A percentile compares a stretch with the other conserved stretches of the same genome.
phyloP scores from a whole-genome alignment of 441 rosid genomes.

The Eruca vesicaria region DNA sequence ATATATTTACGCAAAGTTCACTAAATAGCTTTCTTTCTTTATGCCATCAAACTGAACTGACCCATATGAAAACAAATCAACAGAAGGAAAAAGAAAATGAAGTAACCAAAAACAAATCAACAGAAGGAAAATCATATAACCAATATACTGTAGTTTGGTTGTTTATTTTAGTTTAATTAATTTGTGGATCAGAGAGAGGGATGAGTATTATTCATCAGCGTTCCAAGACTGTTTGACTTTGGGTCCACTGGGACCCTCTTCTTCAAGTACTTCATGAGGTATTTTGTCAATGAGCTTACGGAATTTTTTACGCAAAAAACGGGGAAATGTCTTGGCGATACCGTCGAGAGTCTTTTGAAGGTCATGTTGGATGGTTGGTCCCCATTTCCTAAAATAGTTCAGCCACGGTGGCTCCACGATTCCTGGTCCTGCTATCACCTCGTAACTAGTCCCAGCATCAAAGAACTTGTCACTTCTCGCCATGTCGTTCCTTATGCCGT shows the following conservation, averaged over 20 bases:
- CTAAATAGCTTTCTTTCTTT: not conserved
- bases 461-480: conserved; percentile 48
- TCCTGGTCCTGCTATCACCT: conserved; percentile 39
- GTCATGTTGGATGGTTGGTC: conserved; percentile 55
- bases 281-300: conserved; percentile 44
- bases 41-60: not conserved
- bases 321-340: conserved; percentile 54
- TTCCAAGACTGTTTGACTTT: conserved; percentile 65
- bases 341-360: conserved; percentile 38
- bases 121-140: too few species aligned
- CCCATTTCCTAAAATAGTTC: conserved; percentile 71
- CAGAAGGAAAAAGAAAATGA: not conserved
- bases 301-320: conserved; percentile 44
- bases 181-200: not conserved
- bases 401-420: conserved; percentile 64
- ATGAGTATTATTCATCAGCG: conserved; percentile 35
- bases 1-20: not conserved
- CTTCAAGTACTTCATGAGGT: conserved; percentile 59
- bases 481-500: conserved; percentile 72
- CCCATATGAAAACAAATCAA: not conserved
- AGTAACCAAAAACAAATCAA: too few species aligned
- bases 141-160: not conserved
- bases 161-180: not conserved
- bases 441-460: conserved; percentile 53
- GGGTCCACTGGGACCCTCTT: conserved; percentile 91